A percentile compares a stretch with the other conserved stretches of the same genome.
These are phyloP conservation scores for Chaetomidium leptoderma DNA, from an alignment of 495 filamentous ascomycete species.

Conservation along the genomic window DNA sequence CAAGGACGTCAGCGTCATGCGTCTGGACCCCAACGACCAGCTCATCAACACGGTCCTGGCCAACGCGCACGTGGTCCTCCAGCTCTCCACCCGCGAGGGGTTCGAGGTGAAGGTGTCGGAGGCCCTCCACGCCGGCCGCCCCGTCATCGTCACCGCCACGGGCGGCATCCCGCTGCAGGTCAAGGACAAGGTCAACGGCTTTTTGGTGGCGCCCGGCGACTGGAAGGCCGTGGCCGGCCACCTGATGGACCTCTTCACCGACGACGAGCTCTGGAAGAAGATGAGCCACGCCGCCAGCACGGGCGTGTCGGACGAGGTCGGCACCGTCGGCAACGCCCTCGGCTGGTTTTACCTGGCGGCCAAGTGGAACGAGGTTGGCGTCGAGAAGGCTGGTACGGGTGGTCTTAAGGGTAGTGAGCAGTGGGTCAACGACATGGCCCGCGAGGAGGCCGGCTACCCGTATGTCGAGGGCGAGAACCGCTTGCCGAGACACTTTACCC, in stretches of 20 bases:
- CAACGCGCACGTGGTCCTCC: conserved; percentile 66
- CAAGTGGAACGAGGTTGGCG: conserved; percentile 49
- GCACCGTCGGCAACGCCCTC: conserved; percentile 75
- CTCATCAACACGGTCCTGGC: conserved; percentile 76
- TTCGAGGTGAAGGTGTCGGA: conserved; percentile 91
- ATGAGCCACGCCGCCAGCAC: conserved; percentile 64
- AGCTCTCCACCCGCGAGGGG: conserved; percentile 78
- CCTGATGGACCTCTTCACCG: conserved; percentile 64
- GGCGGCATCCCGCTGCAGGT: conserved; percentile 84
- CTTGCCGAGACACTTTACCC: conserved; percentile 49
- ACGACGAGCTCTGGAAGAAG: conserved; percentile 56
- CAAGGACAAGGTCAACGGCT: conserved; percentile 67
- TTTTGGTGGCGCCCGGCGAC: conserved; percentile 70
- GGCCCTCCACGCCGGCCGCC: conserved; percentile 78
- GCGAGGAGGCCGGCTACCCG: conserved; percentile 57
- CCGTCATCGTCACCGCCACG: conserved; percentile 71
- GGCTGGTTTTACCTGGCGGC: conserved; percentile 73
- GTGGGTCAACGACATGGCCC: conserved; percentile 80
- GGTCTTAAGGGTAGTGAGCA: conserved; percentile 43
- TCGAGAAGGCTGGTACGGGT: conserved; percentile 36
- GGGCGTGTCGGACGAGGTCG: conserved; percentile 76
- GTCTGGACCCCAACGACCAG: conserved; percentile 74
- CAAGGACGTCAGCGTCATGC: conserved; percentile 66
- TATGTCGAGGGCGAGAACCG: conserved; percentile 59
- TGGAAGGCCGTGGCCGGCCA: conserved; percentile 66